Evolutionary conservation across 768 basidiomycete species (phyloP).

Genomic region (Tephrocybe sp.): DNA sequence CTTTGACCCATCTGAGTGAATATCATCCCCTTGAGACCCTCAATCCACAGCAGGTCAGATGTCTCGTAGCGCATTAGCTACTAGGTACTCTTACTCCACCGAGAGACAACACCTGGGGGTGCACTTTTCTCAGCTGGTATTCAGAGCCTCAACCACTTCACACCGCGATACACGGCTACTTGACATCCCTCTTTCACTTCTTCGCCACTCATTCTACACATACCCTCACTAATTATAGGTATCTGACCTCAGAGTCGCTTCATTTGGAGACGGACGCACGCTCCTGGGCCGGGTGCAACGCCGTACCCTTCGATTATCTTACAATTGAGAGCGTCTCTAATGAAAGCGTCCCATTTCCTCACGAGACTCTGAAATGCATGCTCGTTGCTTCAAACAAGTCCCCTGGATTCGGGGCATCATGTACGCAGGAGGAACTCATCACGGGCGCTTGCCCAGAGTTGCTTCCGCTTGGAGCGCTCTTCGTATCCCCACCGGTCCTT

Average conservation of each 20-base stretch:
- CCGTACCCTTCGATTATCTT: constrained; percentile 20
- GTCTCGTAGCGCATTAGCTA: constrained; percentile 30
- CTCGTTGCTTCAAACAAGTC: constrained; percentile 30
- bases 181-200: constrained; percentile 28
- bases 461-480: constrained; percentile 27
- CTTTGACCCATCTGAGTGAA: constrained; percentile 20
- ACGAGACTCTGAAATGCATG: constrained; percentile 21
- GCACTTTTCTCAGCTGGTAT: constrained; percentile 33
- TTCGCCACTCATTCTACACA: constrained; percentile 13
- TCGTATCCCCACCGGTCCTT: constrained; percentile 29
- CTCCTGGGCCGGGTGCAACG: constrained; percentile 8
- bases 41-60: constrained; percentile 22
- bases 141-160: constrained; percentile 26
- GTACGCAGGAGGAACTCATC: constrained; percentile 33
- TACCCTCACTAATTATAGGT: constrained; percentile 2
- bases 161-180: constrained; percentile 28
- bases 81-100: constrained; percentile 29
- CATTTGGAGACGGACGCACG: background rate
- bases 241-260: background rate
- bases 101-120: constrained; percentile 28
- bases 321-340: constrained; percentile 20
- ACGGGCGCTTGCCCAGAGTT: constrained; percentile 30
- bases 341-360: constrained; percentile 25
- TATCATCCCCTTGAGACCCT: constrained; percentile 17
- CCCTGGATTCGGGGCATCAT: constrained; percentile 32